Percentiles rank a stretch among this genome's conserved stretches.
phyloP scores from a whole-genome alignment of 441 rosid species.

The Erodium trifolium region DNA sequence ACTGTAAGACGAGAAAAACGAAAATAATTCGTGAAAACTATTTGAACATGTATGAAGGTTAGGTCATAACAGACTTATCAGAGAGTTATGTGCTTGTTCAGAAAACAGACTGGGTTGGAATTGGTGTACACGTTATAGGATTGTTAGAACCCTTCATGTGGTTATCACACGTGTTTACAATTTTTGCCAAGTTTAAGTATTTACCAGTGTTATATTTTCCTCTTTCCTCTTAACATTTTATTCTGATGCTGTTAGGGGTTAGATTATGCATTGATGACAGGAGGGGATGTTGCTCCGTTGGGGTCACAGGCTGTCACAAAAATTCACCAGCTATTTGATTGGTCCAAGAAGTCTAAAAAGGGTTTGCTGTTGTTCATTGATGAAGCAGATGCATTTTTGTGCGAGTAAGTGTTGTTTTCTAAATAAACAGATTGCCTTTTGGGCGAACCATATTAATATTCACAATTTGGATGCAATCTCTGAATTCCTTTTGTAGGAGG shows the following conservation, averaged over 20 bases:
- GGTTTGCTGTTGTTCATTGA: constrained; percentile 83
- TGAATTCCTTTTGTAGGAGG: constrained; percentile 42
- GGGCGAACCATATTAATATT: no score
- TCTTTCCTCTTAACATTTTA: constrained; percentile 6
- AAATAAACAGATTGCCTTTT: neutral
- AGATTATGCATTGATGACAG: constrained; percentile 96
- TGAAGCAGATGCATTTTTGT: constrained; percentile 93
- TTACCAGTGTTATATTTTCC: neutral
- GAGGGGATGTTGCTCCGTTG: constrained; percentile 97
- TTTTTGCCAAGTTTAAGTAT: no score
- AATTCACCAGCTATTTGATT: constrained; percentile 90
- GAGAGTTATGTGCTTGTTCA: no score
- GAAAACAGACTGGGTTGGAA: no score
- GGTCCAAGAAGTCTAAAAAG: constrained; percentile 84
- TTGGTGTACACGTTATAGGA: no score
- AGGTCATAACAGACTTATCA: no score
- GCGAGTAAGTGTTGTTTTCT: constrained; percentile 66
- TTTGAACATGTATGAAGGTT: no score
- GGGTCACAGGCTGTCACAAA: constrained; percentile 98
- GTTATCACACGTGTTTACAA: no score
- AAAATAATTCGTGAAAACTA: no score
- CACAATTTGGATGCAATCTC: neutral
- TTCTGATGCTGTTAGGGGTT: constrained; percentile 54
- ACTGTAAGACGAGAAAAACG: no score
- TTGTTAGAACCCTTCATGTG: no score